Evolutionary conservation across 2,329 filamentous ascomycete species (phyloP), one percentile per base, ranked within the genome.

Genomic region (Talaromyces piceae): DNA sequence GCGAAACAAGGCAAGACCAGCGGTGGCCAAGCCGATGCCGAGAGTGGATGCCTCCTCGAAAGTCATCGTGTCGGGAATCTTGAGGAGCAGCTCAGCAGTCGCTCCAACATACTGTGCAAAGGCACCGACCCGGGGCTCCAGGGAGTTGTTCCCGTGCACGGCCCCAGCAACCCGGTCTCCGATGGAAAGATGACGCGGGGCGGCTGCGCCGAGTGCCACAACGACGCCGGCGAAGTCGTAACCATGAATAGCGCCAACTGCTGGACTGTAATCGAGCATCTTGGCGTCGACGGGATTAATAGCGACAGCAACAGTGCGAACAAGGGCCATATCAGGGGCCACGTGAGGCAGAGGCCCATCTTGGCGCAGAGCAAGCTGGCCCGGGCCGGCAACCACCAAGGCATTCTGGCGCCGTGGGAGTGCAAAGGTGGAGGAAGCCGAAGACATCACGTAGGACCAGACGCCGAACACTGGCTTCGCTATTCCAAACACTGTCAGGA

Each of bases 31-130:
- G 1, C 59, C 73, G 0, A 64, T 57, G 0, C 59, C 58, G 13
- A 69, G 43, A 0, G 62, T 62, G 2, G 68, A 63, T 4, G 61
- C 68, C 7, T 59, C 55, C 41, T 63, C 62, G 26, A 66, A 67
- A n/a, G 43, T 56, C 57, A 69, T 57, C 1, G 58, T 20, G n/a
- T 59, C 58, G 0, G 66, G 66, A 2, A 70, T 57, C 43, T 59
- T 63, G 3, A 68, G 52, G 16, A 61, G 56, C 2, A 70, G 22
- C 13, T 64, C 62, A 0, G 58, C 63, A 6, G 60, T 57, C 16
- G 57, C 60, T 3, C 57, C 50, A 12, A 65, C 57, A 51, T 71
- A 71, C 47, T 72, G 63, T 7, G 66, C 64, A 51, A 71, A 72
- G 1, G 64, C 58, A 9, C 70, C 69, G 20, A 58, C 56, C 1